A percentile compares a stretch with the other conserved stretches of the same genome.
Evolutionary conservation across 306 rosid genomes (phyloP).

Genomic region (Parietaria judaica): DNA sequence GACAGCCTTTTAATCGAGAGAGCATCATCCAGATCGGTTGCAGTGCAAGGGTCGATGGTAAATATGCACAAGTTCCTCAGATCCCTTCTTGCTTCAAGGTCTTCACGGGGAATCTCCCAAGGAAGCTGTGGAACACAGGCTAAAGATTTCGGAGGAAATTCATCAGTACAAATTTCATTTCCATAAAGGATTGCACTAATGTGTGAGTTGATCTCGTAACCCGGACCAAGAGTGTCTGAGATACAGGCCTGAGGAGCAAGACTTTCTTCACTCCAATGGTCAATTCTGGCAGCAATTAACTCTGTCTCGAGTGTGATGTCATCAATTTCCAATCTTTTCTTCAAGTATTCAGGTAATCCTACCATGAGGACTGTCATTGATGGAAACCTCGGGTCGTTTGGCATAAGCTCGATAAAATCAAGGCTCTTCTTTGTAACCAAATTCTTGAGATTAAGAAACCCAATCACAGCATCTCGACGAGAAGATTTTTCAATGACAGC

Average conservation of each 20-base stretch:
- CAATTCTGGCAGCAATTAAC: conserved; percentile 61
- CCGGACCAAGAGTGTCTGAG: conserved; percentile 57
- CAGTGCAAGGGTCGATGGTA: conserved; percentile 80
- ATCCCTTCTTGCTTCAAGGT: conserved; percentile 53
- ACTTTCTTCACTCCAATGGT: conserved; percentile 62
- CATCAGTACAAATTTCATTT: conserved; percentile 50
- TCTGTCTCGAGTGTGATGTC: conserved; percentile 58
- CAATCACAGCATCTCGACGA: conserved; percentile 56
- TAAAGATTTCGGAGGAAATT: conserved; percentile 55
- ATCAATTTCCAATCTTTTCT: conserved; percentile 48
- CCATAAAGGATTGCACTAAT: conserved; percentile 69
- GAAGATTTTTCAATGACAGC: conserved; percentile 61
- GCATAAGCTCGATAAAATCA: conserved; percentile 45
- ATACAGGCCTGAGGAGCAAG: conserved; percentile 52
- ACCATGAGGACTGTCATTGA: conserved; percentile 42
- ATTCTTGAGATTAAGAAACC: conserved; percentile 51
- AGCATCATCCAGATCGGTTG: conserved; percentile 91
- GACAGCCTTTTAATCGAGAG: conserved; percentile 64
- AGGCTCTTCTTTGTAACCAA: conserved; percentile 24
- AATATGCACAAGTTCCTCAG: conserved; percentile 66
- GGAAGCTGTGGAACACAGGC: conserved; percentile 50
- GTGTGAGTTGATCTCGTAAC: conserved; percentile 53
- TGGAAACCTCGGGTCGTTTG: conserved; percentile 65
- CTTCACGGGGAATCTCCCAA: conserved; percentile 71
- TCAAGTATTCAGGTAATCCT: conserved; percentile 48